Percentiles rank a stretch among this genome's conserved stretches.
Evolutionary conservation across 2,329 filamentous ascomycete genomes (phyloP).

Genomic region (Hortaea werneckii): DNA sequence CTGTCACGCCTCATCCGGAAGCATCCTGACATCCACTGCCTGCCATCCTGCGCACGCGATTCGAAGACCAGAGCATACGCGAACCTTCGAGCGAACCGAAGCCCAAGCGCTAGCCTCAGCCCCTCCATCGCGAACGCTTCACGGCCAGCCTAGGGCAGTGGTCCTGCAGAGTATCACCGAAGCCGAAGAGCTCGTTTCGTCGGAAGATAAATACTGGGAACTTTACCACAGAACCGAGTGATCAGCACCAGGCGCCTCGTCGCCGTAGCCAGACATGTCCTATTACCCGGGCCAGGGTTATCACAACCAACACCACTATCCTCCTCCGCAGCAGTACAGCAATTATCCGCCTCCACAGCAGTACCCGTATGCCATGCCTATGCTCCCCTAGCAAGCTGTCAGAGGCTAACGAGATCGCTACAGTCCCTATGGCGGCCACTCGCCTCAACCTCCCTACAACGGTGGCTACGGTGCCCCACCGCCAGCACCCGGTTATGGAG

Average conservation of each 20-base stretch:
- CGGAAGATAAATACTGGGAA: neutral
- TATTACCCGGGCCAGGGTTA: slow-evolving; percentile 24
- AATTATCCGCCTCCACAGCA: slow-evolving; percentile 18
- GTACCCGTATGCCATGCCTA: slow-evolving; percentile 1
- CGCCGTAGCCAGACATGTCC: slow-evolving; percentile 12
- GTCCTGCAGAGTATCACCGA: neutral
- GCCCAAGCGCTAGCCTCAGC: no score
- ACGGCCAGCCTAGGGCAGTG: neutral
- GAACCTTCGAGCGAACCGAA: no score
- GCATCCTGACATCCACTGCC: no score
- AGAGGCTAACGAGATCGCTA: no score
- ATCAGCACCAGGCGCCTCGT: slow-evolving; percentile 3
- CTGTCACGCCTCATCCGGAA: no score
- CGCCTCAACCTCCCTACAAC: slow-evolving; percentile 31
- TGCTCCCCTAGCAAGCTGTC: no score
- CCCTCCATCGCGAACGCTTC: no score
- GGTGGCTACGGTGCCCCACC: slow-evolving; percentile 32
- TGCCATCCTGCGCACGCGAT: no score
- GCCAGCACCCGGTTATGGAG: slow-evolving; percentile 19
- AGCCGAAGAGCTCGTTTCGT: no score
- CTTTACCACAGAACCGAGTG: slow-evolving; percentile 2
- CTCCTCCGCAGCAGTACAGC: slow-evolving; percentile 13
- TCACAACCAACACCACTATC: slow-evolving; percentile 20
- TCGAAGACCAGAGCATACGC: no score
- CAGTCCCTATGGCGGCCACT: slow-evolving; percentile 24